phyloP scores from a whole-genome alignment of 371 early-diverging fungal species.

The Mucor racemosus region DNA sequence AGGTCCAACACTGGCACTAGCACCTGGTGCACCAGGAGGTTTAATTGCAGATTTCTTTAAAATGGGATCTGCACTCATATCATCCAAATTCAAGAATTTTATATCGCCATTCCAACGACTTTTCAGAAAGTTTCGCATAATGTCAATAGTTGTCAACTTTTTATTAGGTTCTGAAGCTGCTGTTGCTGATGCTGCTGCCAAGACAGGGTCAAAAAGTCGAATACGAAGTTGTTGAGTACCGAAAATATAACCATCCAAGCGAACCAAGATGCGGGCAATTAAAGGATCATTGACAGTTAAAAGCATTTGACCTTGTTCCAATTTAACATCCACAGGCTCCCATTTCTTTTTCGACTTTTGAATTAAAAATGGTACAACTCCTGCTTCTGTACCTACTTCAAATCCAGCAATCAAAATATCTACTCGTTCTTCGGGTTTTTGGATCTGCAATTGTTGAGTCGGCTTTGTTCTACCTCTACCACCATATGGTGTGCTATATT shows the following conservation, averaged over 20 bases:
- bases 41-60: slow-evolving; percentile 48
- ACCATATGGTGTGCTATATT: slow-evolving; percentile 42
- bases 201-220: slow-evolving; percentile 21
- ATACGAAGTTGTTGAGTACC: slow-evolving; percentile 40
- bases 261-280: slow-evolving; percentile 39
- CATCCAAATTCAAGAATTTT: slow-evolving; percentile 55
- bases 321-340: slow-evolving; percentile 43
- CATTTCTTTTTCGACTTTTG: slow-evolving; percentile 49
- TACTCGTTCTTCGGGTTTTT: slow-evolving; percentile 23
- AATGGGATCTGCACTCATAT: slow-evolving; percentile 57
- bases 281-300: slow-evolving; percentile 40
- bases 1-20: slow-evolving; percentile 59
- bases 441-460: slow-evolving; percentile 11
- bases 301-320: slow-evolving; percentile 38
- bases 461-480: slow-evolving; percentile 26
- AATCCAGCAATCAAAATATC: slow-evolving; percentile 44
- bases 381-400: slow-evolving; percentile 39
- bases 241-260: slow-evolving; percentile 53
- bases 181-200: slow-evolving; percentile 20
- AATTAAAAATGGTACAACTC: slow-evolving; percentile 40
- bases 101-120: slow-evolving; percentile 53
- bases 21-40: slow-evolving; percentile 45
- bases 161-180: slow-evolving; percentile 12
- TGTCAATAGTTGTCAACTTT: slow-evolving; percentile 45
- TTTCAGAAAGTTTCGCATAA: slow-evolving; percentile 46